These are phyloP conservation scores for Arachis stenosperma DNA, from an alignment of 306 rosid genomes.

Conservation along the genomic window DNA sequence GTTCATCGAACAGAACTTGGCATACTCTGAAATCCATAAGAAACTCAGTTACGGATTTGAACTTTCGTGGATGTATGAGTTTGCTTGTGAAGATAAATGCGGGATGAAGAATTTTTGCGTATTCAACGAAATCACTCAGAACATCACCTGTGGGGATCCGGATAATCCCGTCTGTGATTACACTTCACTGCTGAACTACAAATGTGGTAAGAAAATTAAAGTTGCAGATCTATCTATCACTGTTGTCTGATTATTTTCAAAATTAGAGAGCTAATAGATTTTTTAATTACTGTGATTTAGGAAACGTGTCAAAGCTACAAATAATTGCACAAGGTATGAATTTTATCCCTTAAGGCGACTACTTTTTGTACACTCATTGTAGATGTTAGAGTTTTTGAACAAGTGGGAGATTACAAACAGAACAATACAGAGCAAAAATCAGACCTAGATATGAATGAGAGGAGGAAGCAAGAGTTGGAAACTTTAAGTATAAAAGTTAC, in stretches of 20 bases:
- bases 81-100: background rate
- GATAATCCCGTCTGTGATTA: background rate
- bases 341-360: background rate
- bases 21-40: slow-evolving; percentile 16
- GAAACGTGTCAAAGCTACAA: background rate
- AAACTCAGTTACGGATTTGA: slow-evolving; percentile 7
- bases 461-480: no score
- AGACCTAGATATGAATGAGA: no score
- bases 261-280: background rate
- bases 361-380: no score
- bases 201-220: no score
- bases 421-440: no score
- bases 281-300: background rate
- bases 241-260: no score
- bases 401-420: no score
- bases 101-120: background rate
- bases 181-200: background rate
- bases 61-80: background rate
- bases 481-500: no score
- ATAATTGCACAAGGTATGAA: background rate
- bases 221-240: no score
- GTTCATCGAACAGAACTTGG: background rate
- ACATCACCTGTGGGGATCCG: background rate
- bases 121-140: background rate
- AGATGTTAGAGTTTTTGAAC: no score